Evolutionary conservation across 768 basidiomycete species (phyloP), one percentile per base, ranked within the genome.

Genomic region (Macrolepiota albuminosa): DNA sequence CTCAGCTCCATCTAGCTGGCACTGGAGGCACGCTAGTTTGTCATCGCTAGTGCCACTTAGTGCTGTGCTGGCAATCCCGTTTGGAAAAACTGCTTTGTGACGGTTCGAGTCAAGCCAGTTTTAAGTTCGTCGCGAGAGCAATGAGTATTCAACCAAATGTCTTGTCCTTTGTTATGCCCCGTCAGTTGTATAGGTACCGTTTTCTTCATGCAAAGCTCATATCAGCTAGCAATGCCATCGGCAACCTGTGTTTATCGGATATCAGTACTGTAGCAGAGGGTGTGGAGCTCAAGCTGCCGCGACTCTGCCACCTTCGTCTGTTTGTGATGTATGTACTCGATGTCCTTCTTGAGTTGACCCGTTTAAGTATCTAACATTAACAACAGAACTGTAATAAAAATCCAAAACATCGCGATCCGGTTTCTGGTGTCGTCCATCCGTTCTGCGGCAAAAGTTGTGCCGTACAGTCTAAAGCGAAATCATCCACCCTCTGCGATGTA

Each of bases 401-500:
- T 7, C n/a, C 57, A 10, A 40, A 49, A 29, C n/a, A 51, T 42
- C 33, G 34, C 2, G 34, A 51, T 51, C n/a, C 50, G 10, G 34
- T 51, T 14, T 36, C 50, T 34, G 50, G 50, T 6, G 24, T 36
- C 9, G 50, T 51, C 24, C 34, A 51, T 34, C 36, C 57, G 8
- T 58, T 40, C 29, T 58, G 50, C 42, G 24, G 57, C 11, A 52
- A 39, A 36, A 51, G 29, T 29, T 58, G 57, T 16, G 57, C 31
- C 10, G 29, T 4, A 31, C 39, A 54, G 39, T 45, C 29, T 33
- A 31, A 33, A 43, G 47, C 37, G 4, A 29, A 49, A 52, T 31
- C 42, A 1, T 16, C 47, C 31, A 24, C 26, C 16, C 24, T 58
- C 4, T 85, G 84, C 67, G 77, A 80, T 59, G 84, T 85, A 68